phyloP scores from a whole-genome alignment of 164 flowering plant genomes.

The Paratinospora sagittata region DNA sequence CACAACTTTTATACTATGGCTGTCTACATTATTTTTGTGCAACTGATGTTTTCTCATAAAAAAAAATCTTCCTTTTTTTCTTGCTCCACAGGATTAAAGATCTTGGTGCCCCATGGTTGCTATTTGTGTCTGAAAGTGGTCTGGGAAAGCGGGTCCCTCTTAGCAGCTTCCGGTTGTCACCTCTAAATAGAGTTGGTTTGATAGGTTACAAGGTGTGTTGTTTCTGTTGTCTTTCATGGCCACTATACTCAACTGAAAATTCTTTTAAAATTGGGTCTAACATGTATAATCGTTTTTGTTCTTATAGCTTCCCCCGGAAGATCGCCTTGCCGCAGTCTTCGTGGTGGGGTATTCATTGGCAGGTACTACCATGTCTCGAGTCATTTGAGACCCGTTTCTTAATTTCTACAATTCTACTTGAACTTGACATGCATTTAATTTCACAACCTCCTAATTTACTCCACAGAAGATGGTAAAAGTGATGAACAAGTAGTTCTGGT shows the following conservation, averaged over 20 bases:
- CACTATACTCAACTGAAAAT: neutral
- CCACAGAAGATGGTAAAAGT: slow-evolving; percentile 82
- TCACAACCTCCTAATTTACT: neutral
- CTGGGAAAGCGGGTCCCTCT: slow-evolving; percentile 91
- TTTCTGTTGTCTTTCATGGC: neutral
- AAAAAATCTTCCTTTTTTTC: neutral
- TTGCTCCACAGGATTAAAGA: slow-evolving; percentile 31
- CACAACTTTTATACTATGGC: too few species aligned
- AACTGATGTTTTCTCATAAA: neutral
- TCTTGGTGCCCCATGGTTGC: slow-evolving; percentile 68
- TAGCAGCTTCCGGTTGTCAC: slow-evolving; percentile 58
- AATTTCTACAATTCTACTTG: neutral
- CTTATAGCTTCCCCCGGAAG: slow-evolving; percentile 59
- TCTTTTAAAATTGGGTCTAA: neutral
- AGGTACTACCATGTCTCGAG: slow-evolving; percentile 33
- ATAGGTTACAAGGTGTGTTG: slow-evolving; percentile 73
- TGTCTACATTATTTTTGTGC: neutral
- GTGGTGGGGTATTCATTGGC: slow-evolving; percentile 72
- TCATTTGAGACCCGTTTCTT: neutral
- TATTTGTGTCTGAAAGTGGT: slow-evolving; percentile 86
- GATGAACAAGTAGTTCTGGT: slow-evolving; percentile 94
- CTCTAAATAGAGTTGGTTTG: slow-evolving; percentile 72
- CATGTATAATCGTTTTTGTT: neutral
- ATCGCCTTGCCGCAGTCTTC: slow-evolving; percentile 76
- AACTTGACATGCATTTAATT: neutral